Base-by-base conservation (phyloP, 176 grass and related monocot species). In the Areca catechu region DNA sequence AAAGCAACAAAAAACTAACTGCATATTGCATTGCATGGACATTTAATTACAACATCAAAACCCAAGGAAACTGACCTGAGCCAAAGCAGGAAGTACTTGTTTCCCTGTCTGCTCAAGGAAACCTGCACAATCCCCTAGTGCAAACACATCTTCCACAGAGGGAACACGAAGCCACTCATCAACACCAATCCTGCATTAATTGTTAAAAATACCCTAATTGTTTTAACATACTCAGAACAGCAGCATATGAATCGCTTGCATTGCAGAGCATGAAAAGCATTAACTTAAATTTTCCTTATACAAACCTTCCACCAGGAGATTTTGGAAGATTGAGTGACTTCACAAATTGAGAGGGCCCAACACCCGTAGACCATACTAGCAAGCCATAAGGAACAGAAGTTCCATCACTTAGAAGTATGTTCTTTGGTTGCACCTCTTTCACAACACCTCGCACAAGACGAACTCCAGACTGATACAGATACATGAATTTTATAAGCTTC, bases 301-400 rank as follows among this genome's bases (percentile, higher is more conserved):
- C 58, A n/a, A 25, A 67, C 79, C 79, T 85, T 57, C 86, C 86
- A 16, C 93, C 93, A 17, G 54, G 74, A 5, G 86, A 80, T 47
- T 91, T 91, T 3, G 83, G 86, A 28, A 91, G 69, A 57, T 80
- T 43, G 5, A 91, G 78, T 23, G 69, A 74, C 64, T 67, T 79
- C 22, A 91, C 74, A 29, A 97, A 80, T 64, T 80, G 48, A 4
- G 93, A 97, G 14, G 93, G 78, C 12, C 93, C 93, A 16, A 91
- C 87, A 15, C 87, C 93, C 2, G 93, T 97, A 23, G 86, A 97
- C 93, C 93, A 91, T 18, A 97, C 92, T 4, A 97, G 80, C 7
- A 91, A 66, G 29, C 86, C 86, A 68, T 82, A 97, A 0, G 86
- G 92, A 47, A 97, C 81, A 24, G 56, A 22, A 21, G 86, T 80